These are phyloP conservation scores for Lichtheimia ramosa DNA, from an alignment of 371 early-diverging fungal genomes.

Conservation along the genomic window DNA sequence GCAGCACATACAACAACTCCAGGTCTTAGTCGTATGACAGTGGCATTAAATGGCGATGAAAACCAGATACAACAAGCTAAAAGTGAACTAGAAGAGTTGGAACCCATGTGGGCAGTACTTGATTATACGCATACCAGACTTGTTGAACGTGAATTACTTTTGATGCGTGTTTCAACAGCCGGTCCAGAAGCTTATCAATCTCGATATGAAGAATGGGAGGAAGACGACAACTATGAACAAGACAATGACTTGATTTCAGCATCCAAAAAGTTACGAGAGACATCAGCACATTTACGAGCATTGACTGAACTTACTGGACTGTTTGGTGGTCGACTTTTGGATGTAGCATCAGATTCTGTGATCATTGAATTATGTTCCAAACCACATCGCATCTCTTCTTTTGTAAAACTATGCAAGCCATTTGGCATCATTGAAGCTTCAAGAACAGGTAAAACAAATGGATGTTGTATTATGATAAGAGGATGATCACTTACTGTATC, in stretches of 20 bases:
- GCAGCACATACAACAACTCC: slow-evolving; percentile 93
- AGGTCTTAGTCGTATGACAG: slow-evolving; percentile 93
- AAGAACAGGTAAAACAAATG: slow-evolving; percentile 68
- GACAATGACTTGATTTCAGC: slow-evolving; percentile 19
- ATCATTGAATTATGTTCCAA: slow-evolving; percentile 90
- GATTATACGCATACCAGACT: slow-evolving; percentile 63
- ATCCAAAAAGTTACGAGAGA: slow-evolving; percentile 55
- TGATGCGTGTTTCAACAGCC: background rate
- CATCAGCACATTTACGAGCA: slow-evolving; percentile 77
- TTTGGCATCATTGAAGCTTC: slow-evolving; percentile 92
- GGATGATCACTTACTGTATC: background rate
- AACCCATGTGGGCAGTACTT: slow-evolving; percentile 96
- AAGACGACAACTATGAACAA: slow-evolving; percentile 17
- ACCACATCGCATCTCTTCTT: slow-evolving; percentile 81
- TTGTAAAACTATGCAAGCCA: slow-evolving; percentile 87
- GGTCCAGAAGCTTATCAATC: background rate
- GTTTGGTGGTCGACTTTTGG: slow-evolving; percentile 85
- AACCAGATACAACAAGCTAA: slow-evolving; percentile 88
- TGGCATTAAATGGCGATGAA: slow-evolving; percentile 86
- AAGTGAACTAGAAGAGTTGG: slow-evolving; percentile 83
- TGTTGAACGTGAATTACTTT: background rate
- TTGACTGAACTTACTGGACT: slow-evolving; percentile 81
- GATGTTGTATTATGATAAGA: background rate
- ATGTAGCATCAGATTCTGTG: slow-evolving; percentile 79
- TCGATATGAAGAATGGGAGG: slow-evolving; percentile 26